Conservation (phyloP, 2,329 filamentous ascomycete species). For the Cercospora beticola region DNA sequence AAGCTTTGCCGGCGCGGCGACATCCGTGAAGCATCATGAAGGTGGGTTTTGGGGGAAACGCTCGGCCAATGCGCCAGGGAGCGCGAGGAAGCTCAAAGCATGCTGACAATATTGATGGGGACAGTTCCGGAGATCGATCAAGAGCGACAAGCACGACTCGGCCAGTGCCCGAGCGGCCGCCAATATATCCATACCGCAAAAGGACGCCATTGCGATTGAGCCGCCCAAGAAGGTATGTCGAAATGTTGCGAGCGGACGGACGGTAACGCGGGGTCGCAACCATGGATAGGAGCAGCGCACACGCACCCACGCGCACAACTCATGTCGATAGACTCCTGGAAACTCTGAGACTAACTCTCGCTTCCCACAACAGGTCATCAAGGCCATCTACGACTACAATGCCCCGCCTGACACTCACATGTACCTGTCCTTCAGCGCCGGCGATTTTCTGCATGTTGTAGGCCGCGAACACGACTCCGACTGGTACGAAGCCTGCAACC, state of each 20-base stretch:
- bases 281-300: not conserved
- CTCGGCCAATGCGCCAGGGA: slow-evolving; percentile 21
- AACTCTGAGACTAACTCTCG: slow-evolving; percentile 17
- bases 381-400: slow-evolving; percentile 90
- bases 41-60: slow-evolving; percentile 8
- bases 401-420: slow-evolving; percentile 59
- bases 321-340: slow-evolving; percentile 1
- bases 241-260: slow-evolving; percentile 14
- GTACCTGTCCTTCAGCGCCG: slow-evolving; percentile 84
- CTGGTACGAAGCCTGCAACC: slow-evolving; percentile 99
- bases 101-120: slow-evolving; percentile 10
- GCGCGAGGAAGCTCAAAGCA: slow-evolving; percentile 17
- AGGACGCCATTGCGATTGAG: slow-evolving; percentile 83
- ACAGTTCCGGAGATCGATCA: slow-evolving; percentile 77
- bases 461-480: slow-evolving; percentile 89
- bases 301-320: not conserved
- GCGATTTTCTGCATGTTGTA: slow-evolving; percentile 98
- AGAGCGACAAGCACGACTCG: slow-evolving; percentile 74
- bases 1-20: slow-evolving; percentile 7
- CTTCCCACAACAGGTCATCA: slow-evolving; percentile 70
- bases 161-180: slow-evolving; percentile 50
- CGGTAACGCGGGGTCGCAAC: not conserved
- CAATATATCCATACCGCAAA: slow-evolving; percentile 75
- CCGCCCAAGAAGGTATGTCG: slow-evolving; percentile 82
- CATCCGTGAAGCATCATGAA: slow-evolving; percentile 12